Base-by-base conservation (phyloP, 2,329 filamentous ascomycete species). In the Phaeosphaeriaceae sp. region DNA sequence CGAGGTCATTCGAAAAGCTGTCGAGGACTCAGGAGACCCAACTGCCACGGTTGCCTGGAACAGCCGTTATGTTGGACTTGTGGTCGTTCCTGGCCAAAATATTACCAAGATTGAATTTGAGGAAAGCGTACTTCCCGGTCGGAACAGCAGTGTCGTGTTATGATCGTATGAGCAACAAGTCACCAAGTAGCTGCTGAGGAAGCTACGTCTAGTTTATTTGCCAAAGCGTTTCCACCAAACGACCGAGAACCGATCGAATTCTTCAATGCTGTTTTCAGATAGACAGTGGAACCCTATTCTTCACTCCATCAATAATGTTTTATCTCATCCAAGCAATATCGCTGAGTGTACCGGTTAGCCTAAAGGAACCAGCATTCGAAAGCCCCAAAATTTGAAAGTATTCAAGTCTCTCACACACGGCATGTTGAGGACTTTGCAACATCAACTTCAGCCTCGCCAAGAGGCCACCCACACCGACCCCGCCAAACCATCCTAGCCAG, bases 81-180 rank as follows among this genome's bases (percentile, higher is more conserved):
- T 99, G 2, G 92, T 97, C 18, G 85, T 99, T 3, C 94, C 94
- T 0, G 92, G 93, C 0, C 79, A 88, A 60, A 85, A 96, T 70
- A 90, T 99, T 60, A 85, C 82, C 50, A 93, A 88, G 77, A 91
- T 99, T 64, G 92, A 97, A 73, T 80, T 94, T 38, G 92, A 97
- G 69, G 87, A 93, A 48, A 73, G 58, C 38, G 54, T 42, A 1
- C 28, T 62, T 28, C 60, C 58, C 0, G 58, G 60, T 11, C 62
- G 61, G 40, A 68, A 60, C 46, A 67, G 60, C 45, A 30, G 42
- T 2, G 50, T 68, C 2, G 52, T 53, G 3, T 50, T 70, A 17
- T 70, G 51, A 66, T 15, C 13, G 12, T 15, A 36, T 38, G 16
- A 30, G 30, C 33, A 42, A 21, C 30, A 9, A 26, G 28, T 9